Evolutionary conservation across 164 flowering plant species (phyloP).

Genomic region (Aristolochia fimbriata): DNA sequence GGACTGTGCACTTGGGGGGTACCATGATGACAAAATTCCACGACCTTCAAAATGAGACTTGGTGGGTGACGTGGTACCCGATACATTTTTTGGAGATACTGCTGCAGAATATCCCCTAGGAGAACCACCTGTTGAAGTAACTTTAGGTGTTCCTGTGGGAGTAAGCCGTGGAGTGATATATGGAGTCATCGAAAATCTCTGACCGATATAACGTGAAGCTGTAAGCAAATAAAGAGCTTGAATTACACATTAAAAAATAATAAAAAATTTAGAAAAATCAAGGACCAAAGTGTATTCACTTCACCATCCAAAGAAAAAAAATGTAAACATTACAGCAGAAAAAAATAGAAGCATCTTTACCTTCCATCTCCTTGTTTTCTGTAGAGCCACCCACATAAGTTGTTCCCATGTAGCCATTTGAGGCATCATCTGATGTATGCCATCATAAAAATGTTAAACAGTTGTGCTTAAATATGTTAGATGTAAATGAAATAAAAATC

Average conservation of each 20-base stretch:
- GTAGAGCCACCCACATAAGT: constrained; percentile 26
- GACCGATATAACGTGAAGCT: constrained; percentile 41
- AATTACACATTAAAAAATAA: too few relatives aligned
- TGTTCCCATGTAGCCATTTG: constrained; percentile 28
- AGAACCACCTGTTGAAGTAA: constrained; percentile 51
- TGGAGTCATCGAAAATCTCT: constrained; percentile 63
- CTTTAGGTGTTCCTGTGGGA: constrained; percentile 73
- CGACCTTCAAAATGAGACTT: constrained; percentile 44
- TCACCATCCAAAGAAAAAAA: not conserved
- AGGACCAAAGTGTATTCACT: too few relatives aligned
- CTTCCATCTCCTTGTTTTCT: constrained; percentile 45
- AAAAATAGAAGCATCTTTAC: not conserved
- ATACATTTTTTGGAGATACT: constrained; percentile 51
- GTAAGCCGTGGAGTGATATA: constrained; percentile 74
- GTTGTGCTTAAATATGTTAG: not conserved
- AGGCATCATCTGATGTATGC: constrained; percentile 39
- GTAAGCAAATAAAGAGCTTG: constrained; percentile 9
- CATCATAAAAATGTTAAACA: not conserved
- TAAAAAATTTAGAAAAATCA: too few relatives aligned
- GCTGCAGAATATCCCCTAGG: constrained; percentile 70
- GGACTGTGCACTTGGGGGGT: constrained; percentile 83
- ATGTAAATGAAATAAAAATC: not conserved
- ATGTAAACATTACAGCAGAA: constrained; percentile 1
- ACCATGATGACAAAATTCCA: constrained; percentile 52
- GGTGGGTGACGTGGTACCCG: constrained; percentile 64